These are phyloP conservation scores for Pyrenochaeta sp. DNA, from an alignment of 2,329 filamentous ascomycete genomes.

Conservation along the genomic window DNA sequence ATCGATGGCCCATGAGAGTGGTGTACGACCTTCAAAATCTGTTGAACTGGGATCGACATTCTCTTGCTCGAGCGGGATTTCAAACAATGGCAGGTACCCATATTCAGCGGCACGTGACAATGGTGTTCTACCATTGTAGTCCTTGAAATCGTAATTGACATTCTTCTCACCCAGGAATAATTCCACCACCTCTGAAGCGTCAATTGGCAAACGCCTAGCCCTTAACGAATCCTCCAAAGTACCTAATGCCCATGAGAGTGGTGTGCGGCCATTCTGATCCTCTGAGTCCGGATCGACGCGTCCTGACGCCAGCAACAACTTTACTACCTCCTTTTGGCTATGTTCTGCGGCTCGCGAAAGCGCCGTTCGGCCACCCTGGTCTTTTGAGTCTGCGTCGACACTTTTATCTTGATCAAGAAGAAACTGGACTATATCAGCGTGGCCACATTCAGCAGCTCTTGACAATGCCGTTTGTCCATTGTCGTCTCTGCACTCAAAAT, in stretches of 20 bases:
- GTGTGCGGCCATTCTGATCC: slow-evolving; percentile 4
- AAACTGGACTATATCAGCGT: too few species aligned
- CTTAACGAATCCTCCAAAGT: slow-evolving; percentile 1
- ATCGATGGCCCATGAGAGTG: background rate
- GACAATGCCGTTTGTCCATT: too few species aligned
- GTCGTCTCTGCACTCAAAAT: too few species aligned
- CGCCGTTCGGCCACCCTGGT: background rate
- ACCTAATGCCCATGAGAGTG: slow-evolving; percentile 5
- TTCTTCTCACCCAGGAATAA: too few species aligned
- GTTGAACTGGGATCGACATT: background rate
- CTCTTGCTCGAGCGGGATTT: background rate
- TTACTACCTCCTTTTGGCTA: background rate
- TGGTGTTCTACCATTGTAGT: slow-evolving; percentile 1
- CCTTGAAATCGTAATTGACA: background rate
- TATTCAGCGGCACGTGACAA: background rate
- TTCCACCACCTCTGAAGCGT: too few species aligned
- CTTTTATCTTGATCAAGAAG: too few species aligned
- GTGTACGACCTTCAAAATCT: slow-evolving; percentile 1
- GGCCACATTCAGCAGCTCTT: too few species aligned
- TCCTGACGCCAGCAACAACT: background rate
- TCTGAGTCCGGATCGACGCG: slow-evolving; percentile 1
- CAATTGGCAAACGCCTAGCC: too few species aligned
- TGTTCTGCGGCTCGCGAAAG: background rate
- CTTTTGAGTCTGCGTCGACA: too few species aligned
- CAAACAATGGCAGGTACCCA: background rate